These are phyloP conservation scores for Ustilago hordei DNA, from an alignment of 1,284 basidiomycete genomes.

Conservation along the genomic window DNA sequence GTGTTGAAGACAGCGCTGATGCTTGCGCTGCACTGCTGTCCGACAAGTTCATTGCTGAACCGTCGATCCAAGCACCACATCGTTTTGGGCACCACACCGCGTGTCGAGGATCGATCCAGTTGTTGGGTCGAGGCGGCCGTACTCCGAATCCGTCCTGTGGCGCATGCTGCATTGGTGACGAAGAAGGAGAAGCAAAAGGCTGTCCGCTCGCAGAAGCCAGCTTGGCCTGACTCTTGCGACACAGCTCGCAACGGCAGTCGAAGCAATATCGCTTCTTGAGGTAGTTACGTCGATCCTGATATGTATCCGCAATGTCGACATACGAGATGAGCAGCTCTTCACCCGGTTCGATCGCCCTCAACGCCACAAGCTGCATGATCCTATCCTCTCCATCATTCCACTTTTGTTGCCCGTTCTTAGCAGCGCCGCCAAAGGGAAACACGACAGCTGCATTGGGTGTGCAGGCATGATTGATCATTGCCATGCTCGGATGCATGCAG, in stretches of 20 bases:
- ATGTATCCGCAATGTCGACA: constrained; percentile 81
- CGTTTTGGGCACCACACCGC: constrained; percentile 74
- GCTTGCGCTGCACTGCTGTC: not conserved
- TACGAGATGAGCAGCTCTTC: constrained; percentile 77
- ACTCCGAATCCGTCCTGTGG: constrained; percentile 23
- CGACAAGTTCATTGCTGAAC: constrained; percentile 71
- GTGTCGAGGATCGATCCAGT: constrained; percentile 77
- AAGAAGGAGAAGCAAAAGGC: constrained; percentile 31
- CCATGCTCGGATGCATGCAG: constrained; percentile 80
- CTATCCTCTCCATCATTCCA: constrained; percentile 35
- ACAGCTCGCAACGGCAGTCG: constrained; percentile 77
- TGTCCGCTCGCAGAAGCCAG: constrained; percentile 16
- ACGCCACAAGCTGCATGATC: constrained; percentile 74
- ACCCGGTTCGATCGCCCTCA: constrained; percentile 70
- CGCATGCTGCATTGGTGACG: constrained; percentile 22
- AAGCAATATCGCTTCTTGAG: constrained; percentile 84
- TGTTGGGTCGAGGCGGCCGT: constrained; percentile 15
- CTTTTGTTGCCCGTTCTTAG: constrained; percentile 63
- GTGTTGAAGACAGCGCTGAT: not conserved
- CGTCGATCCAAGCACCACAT: constrained; percentile 60
- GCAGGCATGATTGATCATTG: constrained; percentile 91
- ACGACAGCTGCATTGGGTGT: constrained; percentile 89
- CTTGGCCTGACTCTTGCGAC: constrained; percentile 71
- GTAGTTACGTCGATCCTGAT: constrained; percentile 75
- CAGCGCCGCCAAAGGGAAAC: constrained; percentile 75